A percentile compares a stretch with the other conserved stretches of the same genome.
These are phyloP conservation scores for Pneumocystis murina DNA, from an alignment of 1,139 yeast species.

Conservation along the genomic window DNA sequence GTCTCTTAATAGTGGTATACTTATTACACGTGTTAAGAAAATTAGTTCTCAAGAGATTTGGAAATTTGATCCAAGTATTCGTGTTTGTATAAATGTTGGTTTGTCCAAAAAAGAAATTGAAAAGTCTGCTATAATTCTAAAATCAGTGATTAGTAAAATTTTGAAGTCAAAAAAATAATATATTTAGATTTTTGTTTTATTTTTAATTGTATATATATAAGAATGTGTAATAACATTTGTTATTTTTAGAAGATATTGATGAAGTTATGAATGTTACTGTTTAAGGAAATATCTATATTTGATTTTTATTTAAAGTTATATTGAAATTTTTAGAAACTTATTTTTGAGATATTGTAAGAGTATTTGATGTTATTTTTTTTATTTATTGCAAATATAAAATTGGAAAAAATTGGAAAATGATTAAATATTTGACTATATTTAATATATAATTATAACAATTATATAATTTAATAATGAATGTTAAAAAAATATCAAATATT, in stretches of 20 bases:
- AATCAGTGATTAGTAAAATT: slow-evolving; percentile 14
- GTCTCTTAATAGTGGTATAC: slow-evolving; percentile 38
- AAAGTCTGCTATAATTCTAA: slow-evolving; percentile 21
- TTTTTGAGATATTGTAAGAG: no score
- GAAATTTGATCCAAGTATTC: slow-evolving; percentile 61
- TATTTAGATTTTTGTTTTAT: background rate
- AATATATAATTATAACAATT: no score
- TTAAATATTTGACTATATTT: no score
- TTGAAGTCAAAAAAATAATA: slow-evolving; percentile 7
- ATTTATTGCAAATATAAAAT: no score
- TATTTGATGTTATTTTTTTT: no score
- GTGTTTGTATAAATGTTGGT: slow-evolving; percentile 44
- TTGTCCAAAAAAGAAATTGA: slow-evolving; percentile 41
- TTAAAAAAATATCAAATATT: no score
- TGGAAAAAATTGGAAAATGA: no score
- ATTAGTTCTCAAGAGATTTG: slow-evolving; percentile 61
- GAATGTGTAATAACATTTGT: background rate
- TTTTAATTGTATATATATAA: background rate
- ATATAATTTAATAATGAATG: no score
- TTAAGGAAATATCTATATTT: background rate
- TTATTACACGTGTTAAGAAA: slow-evolving; percentile 56
- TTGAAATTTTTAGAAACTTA: no score
- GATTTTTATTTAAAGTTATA: no score
- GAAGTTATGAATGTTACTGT: background rate
- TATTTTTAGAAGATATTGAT: background rate